phyloP scores from a whole-genome alignment of 257 asterid species.

The Rhazya stricta region DNA sequence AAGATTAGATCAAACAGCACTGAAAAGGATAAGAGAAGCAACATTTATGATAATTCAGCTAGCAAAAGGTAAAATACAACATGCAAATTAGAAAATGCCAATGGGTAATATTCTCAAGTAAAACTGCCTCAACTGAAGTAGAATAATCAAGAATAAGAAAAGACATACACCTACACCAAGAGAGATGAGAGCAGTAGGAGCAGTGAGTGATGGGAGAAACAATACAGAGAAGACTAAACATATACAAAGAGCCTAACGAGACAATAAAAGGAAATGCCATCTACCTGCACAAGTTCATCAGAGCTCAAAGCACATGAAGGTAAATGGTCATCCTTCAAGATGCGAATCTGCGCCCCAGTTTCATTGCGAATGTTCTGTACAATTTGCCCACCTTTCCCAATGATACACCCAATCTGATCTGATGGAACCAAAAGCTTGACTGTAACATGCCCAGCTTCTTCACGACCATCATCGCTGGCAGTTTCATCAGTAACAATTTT shows the following conservation, averaged over 20 bases:
- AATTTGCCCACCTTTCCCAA: slow-evolving; percentile 94
- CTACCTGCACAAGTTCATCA: slow-evolving; percentile 94
- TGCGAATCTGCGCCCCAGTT: slow-evolving; percentile 89
- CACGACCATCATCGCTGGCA: slow-evolving; percentile 51
- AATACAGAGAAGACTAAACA: background rate
- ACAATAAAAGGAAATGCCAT: background rate
- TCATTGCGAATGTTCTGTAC: slow-evolving; percentile 78
- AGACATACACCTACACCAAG: background rate
- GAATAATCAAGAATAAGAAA: background rate
- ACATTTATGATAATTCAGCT: too few relatives aligned
- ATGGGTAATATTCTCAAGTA: background rate
- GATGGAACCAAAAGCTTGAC: slow-evolving; percentile 82
- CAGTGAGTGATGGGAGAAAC: background rate
- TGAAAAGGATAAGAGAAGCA: background rate
- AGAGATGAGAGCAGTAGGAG: background rate
- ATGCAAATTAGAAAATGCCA: background rate
- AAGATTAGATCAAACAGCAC: background rate
- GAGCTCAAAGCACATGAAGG: slow-evolving; percentile 84
- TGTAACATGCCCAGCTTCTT: slow-evolving; percentile 53
- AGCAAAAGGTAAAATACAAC: background rate
- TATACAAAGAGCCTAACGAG: background rate
- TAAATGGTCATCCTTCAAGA: slow-evolving; percentile 75
- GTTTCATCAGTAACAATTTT: slow-evolving; percentile 63
- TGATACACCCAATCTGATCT: slow-evolving; percentile 89
- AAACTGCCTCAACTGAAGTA: background rate